Percentiles rank a stretch among this genome's conserved stretches.
Evolutionary conservation across 768 basidiomycete species (phyloP).

Genomic region (Tylopilus sp.): DNA sequence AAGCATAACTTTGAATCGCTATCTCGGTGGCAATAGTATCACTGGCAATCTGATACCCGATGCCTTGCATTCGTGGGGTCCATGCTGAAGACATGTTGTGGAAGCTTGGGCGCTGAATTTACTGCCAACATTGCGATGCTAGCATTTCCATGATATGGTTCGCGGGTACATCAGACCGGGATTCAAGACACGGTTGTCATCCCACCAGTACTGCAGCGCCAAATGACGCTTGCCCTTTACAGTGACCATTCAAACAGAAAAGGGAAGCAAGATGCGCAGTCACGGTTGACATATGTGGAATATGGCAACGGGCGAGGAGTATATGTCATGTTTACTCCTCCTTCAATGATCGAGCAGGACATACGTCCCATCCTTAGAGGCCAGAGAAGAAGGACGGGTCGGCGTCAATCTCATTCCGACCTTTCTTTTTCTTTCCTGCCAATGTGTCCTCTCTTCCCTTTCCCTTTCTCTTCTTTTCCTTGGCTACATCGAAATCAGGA

Average conservation of each 20-base stretch:
- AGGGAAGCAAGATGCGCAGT: too few relatives aligned
- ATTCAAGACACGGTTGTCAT: too few relatives aligned
- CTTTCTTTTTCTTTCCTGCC: constrained; percentile 51
- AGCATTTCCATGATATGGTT: neutral
- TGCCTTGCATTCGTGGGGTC: neutral
- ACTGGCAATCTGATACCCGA: neutral
- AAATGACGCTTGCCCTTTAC: too few relatives aligned
- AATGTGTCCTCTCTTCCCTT: constrained; percentile 52
- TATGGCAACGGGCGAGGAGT: neutral
- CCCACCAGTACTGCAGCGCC: too few relatives aligned
- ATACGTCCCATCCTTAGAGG: constrained; percentile 34
- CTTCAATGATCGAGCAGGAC: neutral
- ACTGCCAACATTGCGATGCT: neutral
- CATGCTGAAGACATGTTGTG: too few relatives aligned
- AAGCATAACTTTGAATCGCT: neutral
- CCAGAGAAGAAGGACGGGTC: constrained; percentile 67
- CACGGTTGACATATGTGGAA: too few relatives aligned
- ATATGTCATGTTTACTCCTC: neutral
- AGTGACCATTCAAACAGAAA: too few relatives aligned
- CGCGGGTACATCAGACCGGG: too few relatives aligned
- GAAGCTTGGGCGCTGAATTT: neutral
- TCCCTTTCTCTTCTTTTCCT: constrained; percentile 52
- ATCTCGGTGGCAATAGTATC: neutral
- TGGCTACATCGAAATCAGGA: constrained; percentile 30
- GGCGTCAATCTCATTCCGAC: constrained; percentile 54